Evolutionary conservation across 768 basidiomycete species (phyloP).

Genomic region (Calocera viscosa): DNA sequence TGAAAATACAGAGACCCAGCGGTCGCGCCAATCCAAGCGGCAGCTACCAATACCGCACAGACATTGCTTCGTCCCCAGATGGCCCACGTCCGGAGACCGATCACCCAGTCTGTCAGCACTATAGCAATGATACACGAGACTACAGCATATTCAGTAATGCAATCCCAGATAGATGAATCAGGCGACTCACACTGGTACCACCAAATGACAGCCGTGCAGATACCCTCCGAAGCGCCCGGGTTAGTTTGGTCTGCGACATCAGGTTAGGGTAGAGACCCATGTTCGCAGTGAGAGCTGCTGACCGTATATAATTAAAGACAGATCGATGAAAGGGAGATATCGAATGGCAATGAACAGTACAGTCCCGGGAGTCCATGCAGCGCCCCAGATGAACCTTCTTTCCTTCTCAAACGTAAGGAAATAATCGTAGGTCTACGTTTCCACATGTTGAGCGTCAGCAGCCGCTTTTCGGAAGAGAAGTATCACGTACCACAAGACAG

Average conservation of each 20-base stretch:
- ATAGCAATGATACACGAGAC: background rate
- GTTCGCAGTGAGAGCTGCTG: background rate
- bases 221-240: background rate
- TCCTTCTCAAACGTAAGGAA: background rate
- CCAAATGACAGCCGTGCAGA: too few relatives aligned
- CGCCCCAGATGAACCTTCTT: background rate
- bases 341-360: background rate
- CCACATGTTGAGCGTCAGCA: background rate
- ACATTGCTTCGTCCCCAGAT: background rate
- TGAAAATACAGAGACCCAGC: background rate
- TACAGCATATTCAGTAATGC: background rate
- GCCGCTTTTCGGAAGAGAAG: too few relatives aligned
- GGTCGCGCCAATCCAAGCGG: background rate
- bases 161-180: background rate
- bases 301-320: background rate
- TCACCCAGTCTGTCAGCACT: background rate
- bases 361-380: background rate
- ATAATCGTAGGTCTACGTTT: background rate
- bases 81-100: background rate
- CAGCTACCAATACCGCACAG: background rate
- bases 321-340: background rate
- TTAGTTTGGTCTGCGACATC: background rate
- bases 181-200: background rate
- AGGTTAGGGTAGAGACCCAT: too few relatives aligned
- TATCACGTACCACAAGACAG: too few relatives aligned